Conservation (phyloP, 345 rosid species). For the Sapria himalayana region DNA sequence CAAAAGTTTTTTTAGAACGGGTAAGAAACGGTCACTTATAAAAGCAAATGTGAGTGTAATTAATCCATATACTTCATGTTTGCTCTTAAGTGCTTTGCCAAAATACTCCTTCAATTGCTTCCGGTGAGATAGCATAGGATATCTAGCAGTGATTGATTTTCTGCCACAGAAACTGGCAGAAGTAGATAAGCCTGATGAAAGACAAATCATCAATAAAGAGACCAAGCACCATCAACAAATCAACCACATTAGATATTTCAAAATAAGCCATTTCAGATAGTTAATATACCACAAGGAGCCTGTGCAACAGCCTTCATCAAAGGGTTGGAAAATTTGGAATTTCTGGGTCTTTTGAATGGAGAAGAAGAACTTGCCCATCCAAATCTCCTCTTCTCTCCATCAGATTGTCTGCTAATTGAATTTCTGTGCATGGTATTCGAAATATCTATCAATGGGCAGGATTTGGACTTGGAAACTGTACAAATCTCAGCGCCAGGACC, state of each 20-base stretch:
- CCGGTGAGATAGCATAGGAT: slow-evolving; percentile 37
- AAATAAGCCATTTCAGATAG: slow-evolving; percentile 3
- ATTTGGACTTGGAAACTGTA: slow-evolving; percentile 19
- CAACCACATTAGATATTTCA: slow-evolving; percentile 3
- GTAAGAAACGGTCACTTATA: too few relatives aligned
- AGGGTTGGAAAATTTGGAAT: slow-evolving; percentile 40
- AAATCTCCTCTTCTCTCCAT: slow-evolving; percentile 28
- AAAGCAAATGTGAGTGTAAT: slow-evolving; percentile 1
- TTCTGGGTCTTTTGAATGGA: slow-evolving; percentile 75
- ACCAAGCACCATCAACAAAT: slow-evolving; percentile 6
- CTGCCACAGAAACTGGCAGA: slow-evolving; percentile 20
- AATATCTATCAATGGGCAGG: slow-evolving; percentile 35
- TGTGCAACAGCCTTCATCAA: slow-evolving; percentile 21
- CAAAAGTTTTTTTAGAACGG: slow-evolving; percentile 9
- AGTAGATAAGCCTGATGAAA: slow-evolving; percentile 33
- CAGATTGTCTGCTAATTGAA: slow-evolving; percentile 16
- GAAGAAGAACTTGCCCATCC: slow-evolving; percentile 24
- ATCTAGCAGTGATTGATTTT: slow-evolving; percentile 34
- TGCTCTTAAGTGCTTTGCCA: slow-evolving; percentile 25
- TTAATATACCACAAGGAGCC: slow-evolving; percentile 30
- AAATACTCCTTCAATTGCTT: slow-evolving; percentile 49
- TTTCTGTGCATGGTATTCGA: slow-evolving; percentile 22
- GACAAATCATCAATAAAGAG: slow-evolving; percentile 7
- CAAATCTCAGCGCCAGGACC: slow-evolving; percentile 12
- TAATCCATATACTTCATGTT: slow-evolving; percentile 24